These are phyloP conservation scores for Phytophthora pluvialis DNA, from an alignment of 352 stramenopile species.

Conservation along the genomic window DNA sequence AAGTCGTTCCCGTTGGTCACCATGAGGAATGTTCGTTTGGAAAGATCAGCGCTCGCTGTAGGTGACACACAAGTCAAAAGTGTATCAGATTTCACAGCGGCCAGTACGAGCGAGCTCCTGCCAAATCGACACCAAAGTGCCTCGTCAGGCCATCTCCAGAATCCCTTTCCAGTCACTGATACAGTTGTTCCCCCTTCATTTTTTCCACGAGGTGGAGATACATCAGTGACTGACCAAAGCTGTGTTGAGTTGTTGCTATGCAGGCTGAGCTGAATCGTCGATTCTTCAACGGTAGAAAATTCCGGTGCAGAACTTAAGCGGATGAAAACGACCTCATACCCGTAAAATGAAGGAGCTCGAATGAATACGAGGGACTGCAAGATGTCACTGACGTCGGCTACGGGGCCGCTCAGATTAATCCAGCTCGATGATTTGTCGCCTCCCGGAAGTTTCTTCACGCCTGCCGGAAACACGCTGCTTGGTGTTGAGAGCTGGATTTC, in stretches of 20 bases:
- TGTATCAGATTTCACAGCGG: slow-evolving; percentile 45
- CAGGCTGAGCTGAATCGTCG: slow-evolving; percentile 49
- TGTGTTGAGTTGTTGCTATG: slow-evolving; percentile 34
- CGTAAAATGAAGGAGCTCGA: slow-evolving; percentile 56
- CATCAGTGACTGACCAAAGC: slow-evolving; percentile 30
- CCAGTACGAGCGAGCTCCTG: slow-evolving; percentile 37
- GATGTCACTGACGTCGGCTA: slow-evolving; percentile 39
- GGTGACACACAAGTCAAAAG: slow-evolving; percentile 51
- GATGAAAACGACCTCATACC: slow-evolving; percentile 67
- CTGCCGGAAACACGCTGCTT: slow-evolving; percentile 21
- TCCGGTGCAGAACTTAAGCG: slow-evolving; percentile 52
- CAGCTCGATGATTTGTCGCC: slow-evolving; percentile 34
- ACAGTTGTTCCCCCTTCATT: slow-evolving; percentile 52
- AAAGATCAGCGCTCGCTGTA: slow-evolving; percentile 22
- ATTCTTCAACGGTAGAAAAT: slow-evolving; percentile 53
- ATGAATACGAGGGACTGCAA: slow-evolving; percentile 57
- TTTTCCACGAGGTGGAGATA: slow-evolving; percentile 43
- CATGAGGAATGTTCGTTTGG: slow-evolving; percentile 50
- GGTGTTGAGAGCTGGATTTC: slow-evolving; percentile 44
- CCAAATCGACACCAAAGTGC: slow-evolving; percentile 66
- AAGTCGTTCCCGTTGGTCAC: slow-evolving; percentile 59
- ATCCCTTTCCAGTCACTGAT: slow-evolving; percentile 48
- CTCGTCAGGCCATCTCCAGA: slow-evolving; percentile 32
- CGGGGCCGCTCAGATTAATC: slow-evolving; percentile 48
- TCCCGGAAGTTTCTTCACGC: slow-evolving; percentile 33